phyloP scores from a whole-genome alignment of 345 rosid genomes.

The Eucalyptus erythrocorys region DNA sequence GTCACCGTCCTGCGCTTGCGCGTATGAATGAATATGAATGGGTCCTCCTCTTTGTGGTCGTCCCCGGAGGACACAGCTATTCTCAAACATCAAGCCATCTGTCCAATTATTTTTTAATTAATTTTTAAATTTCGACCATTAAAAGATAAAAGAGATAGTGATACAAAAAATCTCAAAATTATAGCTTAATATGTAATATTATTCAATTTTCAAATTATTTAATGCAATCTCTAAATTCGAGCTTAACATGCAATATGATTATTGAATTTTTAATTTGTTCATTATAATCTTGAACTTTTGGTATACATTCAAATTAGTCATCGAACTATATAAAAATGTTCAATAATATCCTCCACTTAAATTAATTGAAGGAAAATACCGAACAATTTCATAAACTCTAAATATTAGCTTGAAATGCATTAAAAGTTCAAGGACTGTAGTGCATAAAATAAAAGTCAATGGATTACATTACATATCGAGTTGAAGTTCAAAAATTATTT shows the following conservation, averaged over 20 bases:
- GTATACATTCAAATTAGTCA: accelerated
- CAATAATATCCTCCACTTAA: too few relatives aligned
- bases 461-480: accelerated
- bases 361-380: too few relatives aligned
- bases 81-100: not conserved
- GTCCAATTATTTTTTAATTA: not conserved
- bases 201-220: too few relatives aligned
- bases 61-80: not conserved
- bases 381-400: too few relatives aligned
- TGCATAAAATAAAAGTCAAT: accelerated
- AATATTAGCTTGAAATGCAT: too few relatives aligned
- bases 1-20: not conserved
- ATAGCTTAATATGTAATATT: too few relatives aligned
- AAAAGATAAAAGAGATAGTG: too few relatives aligned
- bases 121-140: not conserved
- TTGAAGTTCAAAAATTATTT: too few relatives aligned
- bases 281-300: accelerated
- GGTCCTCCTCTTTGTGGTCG: not conserved
- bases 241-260: accelerated
- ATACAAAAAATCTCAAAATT: too few relatives aligned
- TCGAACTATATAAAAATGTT: accelerated
- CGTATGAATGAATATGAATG: not conserved
- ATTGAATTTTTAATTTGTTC: too few relatives aligned
- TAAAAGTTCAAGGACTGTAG: too few relatives aligned
- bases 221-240: accelerated